Conservation (phyloP, 208 protist species). For the Trypanosoma melophagium region DNA sequence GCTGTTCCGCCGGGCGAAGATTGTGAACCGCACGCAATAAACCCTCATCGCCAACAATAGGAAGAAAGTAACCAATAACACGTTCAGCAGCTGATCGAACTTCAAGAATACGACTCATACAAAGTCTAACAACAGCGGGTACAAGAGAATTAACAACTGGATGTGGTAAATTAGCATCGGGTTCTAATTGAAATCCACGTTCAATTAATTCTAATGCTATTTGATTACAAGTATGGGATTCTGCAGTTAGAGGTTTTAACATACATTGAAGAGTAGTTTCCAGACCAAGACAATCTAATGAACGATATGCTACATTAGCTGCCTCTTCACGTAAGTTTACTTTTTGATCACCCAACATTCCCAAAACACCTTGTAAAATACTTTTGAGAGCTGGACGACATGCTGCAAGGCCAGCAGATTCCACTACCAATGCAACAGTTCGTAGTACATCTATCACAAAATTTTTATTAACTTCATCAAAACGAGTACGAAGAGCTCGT, state of each 20-base stretch:
- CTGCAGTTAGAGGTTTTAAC: slow-evolving; percentile 69
- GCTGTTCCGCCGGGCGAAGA: slow-evolving; percentile 80
- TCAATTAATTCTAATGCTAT: slow-evolving; percentile 75
- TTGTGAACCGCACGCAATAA: slow-evolving; percentile 51
- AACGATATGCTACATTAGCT: slow-evolving; percentile 45
- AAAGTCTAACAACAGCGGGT: slow-evolving; percentile 50
- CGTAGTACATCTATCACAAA: slow-evolving; percentile 84
- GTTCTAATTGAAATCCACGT: slow-evolving; percentile 56
- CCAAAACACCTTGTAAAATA: slow-evolving; percentile 59
- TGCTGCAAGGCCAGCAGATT: slow-evolving; percentile 45
- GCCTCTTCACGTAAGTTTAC: slow-evolving; percentile 74
- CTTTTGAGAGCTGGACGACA: slow-evolving; percentile 42
- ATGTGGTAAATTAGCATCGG: slow-evolving; percentile 42
- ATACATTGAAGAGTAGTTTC: slow-evolving; percentile 64
- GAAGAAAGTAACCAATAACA: slow-evolving; percentile 65
- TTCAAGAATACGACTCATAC: slow-evolving; percentile 84
- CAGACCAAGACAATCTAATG: slow-evolving; percentile 63
- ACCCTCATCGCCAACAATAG: slow-evolving; percentile 62
- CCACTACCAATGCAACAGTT: slow-evolving; percentile 58
- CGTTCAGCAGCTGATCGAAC: slow-evolving; percentile 76
- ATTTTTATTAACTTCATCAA: slow-evolving; percentile 88
- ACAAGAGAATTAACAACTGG: slow-evolving; percentile 51
- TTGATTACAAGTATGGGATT: slow-evolving; percentile 74
- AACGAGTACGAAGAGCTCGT: slow-evolving; percentile 58
- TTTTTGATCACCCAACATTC: slow-evolving; percentile 86